phyloP scores from a whole-genome alignment of 805 yeast genomes.

The Ogataea dorogensis region DNA sequence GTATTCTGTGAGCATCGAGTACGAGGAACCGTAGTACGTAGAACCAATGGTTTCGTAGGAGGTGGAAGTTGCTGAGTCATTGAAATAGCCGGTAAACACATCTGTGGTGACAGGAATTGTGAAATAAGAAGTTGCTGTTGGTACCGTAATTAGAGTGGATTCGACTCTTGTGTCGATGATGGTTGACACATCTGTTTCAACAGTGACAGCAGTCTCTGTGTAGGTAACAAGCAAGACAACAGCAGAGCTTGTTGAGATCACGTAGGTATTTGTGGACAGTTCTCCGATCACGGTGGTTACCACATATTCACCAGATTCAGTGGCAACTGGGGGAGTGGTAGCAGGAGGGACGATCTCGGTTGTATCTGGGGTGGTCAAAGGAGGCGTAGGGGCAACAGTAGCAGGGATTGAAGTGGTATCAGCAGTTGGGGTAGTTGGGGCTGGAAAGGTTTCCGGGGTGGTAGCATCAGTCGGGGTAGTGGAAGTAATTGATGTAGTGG shows the following conservation, averaged over 20 bases:
- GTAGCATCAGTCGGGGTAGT: constrained; percentile 9
- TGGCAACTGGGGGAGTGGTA: constrained; percentile 3
- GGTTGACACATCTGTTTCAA: constrained; percentile 8
- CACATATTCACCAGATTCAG: constrained; percentile 5
- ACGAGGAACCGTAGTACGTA: constrained; percentile 10
- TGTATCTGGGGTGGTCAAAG: constrained; percentile 5
- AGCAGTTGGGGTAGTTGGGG: constrained; percentile 12
- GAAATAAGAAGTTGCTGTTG: constrained; percentile 14
- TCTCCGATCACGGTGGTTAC: constrained; percentile 16
- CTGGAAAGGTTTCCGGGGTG: constrained; percentile 8
- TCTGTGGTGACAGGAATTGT: constrained; percentile 12
- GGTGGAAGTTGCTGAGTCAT: constrained; percentile 6
- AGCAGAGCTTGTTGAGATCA: constrained; percentile 20
- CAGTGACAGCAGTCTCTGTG: constrained; percentile 12
- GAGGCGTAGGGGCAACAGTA: constrained; percentile 6
- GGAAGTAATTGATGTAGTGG: constrained; percentile 7
- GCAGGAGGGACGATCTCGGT: constrained; percentile 4
- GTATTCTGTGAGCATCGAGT: constrained; percentile 9
- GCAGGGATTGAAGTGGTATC: constrained; percentile 9
- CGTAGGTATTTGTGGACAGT: constrained; percentile 16
- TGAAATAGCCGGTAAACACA: constrained; percentile 15
- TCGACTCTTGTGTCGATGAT: constrained; percentile 7
- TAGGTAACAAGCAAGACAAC: constrained; percentile 20
- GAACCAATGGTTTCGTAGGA: constrained; percentile 8
- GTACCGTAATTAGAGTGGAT: constrained; percentile 9